Conservation (phyloP, 495 filamentous ascomycete species). For the Podospora pseudopauciseta region DNA sequence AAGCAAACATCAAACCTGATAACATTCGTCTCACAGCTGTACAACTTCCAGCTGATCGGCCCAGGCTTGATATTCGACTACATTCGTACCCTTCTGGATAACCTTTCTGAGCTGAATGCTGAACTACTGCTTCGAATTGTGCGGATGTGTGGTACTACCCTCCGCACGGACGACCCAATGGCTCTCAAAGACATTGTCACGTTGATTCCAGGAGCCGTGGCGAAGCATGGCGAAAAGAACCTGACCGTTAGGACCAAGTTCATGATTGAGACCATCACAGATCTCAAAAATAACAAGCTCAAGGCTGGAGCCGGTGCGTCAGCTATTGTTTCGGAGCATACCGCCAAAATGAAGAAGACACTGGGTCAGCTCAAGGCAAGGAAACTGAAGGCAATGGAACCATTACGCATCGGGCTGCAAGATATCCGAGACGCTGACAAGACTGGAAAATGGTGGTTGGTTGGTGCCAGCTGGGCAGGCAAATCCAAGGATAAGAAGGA, state of each 20-base stretch:
- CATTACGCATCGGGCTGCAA: conserved; percentile 70
- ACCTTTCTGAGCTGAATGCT: conserved; percentile 83
- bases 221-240: conserved; percentile 60
- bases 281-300: conserved; percentile 88
- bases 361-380: conserved; percentile 69
- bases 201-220: conserved; percentile 67
- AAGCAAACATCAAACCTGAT: conserved; percentile 79
- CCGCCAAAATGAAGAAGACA: conserved; percentile 77
- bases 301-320: conserved; percentile 66
- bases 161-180: conserved; percentile 86
- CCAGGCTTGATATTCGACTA: conserved; percentile 85
- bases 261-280: conserved; percentile 95
- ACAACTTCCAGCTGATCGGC: conserved; percentile 85
- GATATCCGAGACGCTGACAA: conserved; percentile 79
- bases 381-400: conserved; percentile 68
- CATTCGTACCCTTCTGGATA: conserved; percentile 67
- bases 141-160: conserved; percentile 71
- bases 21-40: conserved; percentile 78
- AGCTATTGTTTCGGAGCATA: conserved; percentile 66
- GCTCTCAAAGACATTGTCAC: conserved; percentile 88
- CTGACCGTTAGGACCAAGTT: conserved; percentile 90
- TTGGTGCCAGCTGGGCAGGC: conserved; percentile 81
- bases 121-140: conserved; percentile 85
- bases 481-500: conserved; percentile 30
- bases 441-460: conserved; percentile 97